Evolutionary conservation across 768 basidiomycete genomes (phyloP).

Genomic region (Filobasidium floriforme): DNA sequence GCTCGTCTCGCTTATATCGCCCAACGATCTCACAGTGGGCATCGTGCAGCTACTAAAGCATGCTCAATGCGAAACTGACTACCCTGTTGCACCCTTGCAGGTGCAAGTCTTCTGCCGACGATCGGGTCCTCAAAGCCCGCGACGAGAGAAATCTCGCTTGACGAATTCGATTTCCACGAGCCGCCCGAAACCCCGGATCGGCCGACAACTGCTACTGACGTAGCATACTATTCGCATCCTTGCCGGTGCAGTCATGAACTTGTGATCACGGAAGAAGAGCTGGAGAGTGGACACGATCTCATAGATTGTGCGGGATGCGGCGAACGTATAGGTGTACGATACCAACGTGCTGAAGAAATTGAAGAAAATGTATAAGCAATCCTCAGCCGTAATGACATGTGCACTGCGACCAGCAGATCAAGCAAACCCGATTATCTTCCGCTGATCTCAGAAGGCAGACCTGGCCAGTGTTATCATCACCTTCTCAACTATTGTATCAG

Average conservation of each 20-base stretch:
- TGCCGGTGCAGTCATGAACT: slow-evolving; percentile 44
- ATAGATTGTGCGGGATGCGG: slow-evolving; percentile 47
- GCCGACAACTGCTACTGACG: background rate
- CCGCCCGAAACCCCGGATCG: background rate
- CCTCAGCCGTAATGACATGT: too few species aligned
- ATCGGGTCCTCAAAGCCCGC: background rate
- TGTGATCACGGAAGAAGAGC: slow-evolving; percentile 37
- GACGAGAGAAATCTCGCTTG: slow-evolving; percentile 18
- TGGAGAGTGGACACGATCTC: slow-evolving; percentile 45
- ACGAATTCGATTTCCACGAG: slow-evolving; percentile 15
- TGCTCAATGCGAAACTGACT: background rate
- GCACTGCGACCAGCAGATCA: too few species aligned
- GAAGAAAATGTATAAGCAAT: background rate
- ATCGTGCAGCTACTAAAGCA: background rate
- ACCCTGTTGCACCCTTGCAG: background rate
- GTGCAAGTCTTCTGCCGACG: background rate
- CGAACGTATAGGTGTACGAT: slow-evolving; percentile 46
- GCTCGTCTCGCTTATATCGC: too few species aligned
- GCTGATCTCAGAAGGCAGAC: too few species aligned
- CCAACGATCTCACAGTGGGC: slow-evolving; percentile 1
- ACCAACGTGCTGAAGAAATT: slow-evolving; percentile 41
- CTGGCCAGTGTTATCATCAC: too few species aligned
- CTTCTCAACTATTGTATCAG: too few species aligned
- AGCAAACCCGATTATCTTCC: too few species aligned
- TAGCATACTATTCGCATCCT: slow-evolving; percentile 42